phyloP scores from a whole-genome alignment of 2,329 filamentous ascomycete species.

The Xylariaceae sp. region DNA sequence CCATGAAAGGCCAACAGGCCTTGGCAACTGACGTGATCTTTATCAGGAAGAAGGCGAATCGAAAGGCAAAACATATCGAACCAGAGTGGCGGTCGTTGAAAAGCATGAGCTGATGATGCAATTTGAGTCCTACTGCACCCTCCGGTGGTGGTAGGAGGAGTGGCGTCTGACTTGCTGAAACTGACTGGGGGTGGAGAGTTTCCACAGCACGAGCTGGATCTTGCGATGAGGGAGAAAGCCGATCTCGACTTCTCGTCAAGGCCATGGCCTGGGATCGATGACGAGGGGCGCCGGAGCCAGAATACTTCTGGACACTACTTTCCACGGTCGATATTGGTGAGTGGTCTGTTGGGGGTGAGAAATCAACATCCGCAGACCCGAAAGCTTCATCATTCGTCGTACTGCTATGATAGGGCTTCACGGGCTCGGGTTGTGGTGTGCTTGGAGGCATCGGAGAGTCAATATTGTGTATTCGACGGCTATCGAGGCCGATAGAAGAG shows the following conservation, averaged over 20 bases:
- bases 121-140: conserved; percentile 18
- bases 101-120: conserved; percentile 32
- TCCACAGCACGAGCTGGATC: conserved; percentile 21
- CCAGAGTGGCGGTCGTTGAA: conserved; percentile 27
- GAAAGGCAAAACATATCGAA: conserved; percentile 36
- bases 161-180: conserved; percentile 24
- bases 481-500: conserved; percentile 36
- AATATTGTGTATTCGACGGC: conserved; percentile 49
- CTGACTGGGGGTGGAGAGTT: conserved; percentile 13
- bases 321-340: conserved; percentile 23
- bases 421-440: conserved; percentile 43
- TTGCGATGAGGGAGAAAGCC: conserved; percentile 26
- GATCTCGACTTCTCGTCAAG: conserved; percentile 38
- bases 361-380: conserved; percentile 25
- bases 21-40: conserved; percentile 64
- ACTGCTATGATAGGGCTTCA: conserved; percentile 16
- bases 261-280: conserved; percentile 33
- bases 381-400: conserved; percentile 12
- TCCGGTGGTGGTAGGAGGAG: conserved; percentile 48
- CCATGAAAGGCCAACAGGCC: conserved; percentile 68
- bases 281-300: conserved; percentile 21
- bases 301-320: conserved; percentile 29
- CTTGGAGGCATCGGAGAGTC: conserved; percentile 48
- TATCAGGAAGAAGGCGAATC: conserved; percentile 59
- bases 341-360: conserved; percentile 19